Evolutionary conservation across 305 asterid species (phyloP).

Genomic region (Salvia sclarea): DNA sequence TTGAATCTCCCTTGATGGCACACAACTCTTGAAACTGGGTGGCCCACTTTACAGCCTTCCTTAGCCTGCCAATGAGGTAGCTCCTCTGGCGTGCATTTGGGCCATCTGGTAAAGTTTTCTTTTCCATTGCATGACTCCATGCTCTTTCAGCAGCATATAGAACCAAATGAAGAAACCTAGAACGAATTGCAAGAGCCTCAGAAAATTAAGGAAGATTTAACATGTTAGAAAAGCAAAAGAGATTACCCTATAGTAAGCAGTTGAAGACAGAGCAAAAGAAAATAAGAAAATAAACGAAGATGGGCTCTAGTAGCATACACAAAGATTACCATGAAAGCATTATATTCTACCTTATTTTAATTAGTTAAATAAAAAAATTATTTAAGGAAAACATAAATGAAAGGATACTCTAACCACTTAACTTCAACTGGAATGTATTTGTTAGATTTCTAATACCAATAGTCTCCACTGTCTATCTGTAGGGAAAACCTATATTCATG

Average conservation of each 20-base stretch:
- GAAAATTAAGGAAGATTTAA: slow-evolving; percentile 9
- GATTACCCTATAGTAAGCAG: not conserved
- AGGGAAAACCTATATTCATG: not conserved
- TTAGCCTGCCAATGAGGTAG: slow-evolving; percentile 90
- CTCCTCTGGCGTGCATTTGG: slow-evolving; percentile 89
- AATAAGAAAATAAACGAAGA: not conserved
- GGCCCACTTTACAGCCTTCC: slow-evolving; percentile 96
- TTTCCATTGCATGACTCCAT: slow-evolving; percentile 99
- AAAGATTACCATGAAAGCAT: no score
- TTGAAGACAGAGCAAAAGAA: not conserved
- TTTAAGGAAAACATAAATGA: no score
- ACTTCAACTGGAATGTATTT: no score
- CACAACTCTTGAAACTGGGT: slow-evolving; percentile 78
- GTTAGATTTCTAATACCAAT: no score
- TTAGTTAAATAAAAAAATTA: no score
- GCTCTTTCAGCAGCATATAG: slow-evolving; percentile 94
- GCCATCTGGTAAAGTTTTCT: slow-evolving; percentile 91
- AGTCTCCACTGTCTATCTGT: not conserved
- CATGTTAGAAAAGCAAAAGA: not conserved
- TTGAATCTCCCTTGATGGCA: slow-evolving; percentile 80
- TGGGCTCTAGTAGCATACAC: no score
- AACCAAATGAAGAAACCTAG: slow-evolving; percentile 87
- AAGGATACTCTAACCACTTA: no score
- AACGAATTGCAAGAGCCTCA: slow-evolving; percentile 27
- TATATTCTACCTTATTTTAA: no score